Conservation (phyloP, 1,139 yeast genomes). For the Suzukiozyma palmioleophila region DNA sequence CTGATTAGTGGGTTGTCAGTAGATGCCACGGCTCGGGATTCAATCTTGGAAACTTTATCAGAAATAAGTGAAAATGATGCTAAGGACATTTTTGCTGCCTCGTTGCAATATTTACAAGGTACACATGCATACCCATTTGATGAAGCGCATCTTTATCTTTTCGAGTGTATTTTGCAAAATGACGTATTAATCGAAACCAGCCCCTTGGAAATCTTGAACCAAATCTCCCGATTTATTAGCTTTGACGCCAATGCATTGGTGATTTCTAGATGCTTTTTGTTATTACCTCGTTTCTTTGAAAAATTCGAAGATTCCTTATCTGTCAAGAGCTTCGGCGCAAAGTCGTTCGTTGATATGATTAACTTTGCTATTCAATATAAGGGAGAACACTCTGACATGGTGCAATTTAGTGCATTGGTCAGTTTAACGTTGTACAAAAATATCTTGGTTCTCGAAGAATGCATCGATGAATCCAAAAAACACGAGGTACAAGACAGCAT, state of each 20-base stretch:
- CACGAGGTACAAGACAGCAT: conserved; percentile 23
- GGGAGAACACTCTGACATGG: conserved; percentile 15
- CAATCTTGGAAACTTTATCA: conserved; percentile 45
- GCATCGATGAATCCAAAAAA: conserved; percentile 12
- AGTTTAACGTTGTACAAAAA: conserved; percentile 52
- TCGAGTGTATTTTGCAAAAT: conserved; percentile 42
- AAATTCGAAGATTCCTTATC: conserved; percentile 38
- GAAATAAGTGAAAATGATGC: conserved; percentile 41
- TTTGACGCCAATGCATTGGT: conserved; percentile 25
- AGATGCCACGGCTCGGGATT: conserved; percentile 47
- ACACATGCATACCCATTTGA: conserved; percentile 14
- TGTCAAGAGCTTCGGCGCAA: conserved; percentile 32
- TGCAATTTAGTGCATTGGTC: conserved; percentile 44
- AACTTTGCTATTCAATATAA: conserved; percentile 19
- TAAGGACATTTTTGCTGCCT: conserved; percentile 18
- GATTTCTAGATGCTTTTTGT: conserved; percentile 41
- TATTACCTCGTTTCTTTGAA: conserved; percentile 55
- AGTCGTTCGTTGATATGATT: conserved; percentile 34
- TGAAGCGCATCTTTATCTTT: conserved; percentile 40
- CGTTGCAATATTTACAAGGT: conserved; percentile 10
- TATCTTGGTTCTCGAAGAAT: conserved; percentile 33
- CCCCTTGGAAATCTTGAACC: conserved; percentile 21
- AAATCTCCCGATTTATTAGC: conserved; percentile 16
- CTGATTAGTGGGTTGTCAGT: conserved; percentile 65
- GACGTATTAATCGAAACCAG: conserved; percentile 25